phyloP scores from a whole-genome alignment of 495 filamentous ascomycete genomes.

The Pyronema domesticum region DNA sequence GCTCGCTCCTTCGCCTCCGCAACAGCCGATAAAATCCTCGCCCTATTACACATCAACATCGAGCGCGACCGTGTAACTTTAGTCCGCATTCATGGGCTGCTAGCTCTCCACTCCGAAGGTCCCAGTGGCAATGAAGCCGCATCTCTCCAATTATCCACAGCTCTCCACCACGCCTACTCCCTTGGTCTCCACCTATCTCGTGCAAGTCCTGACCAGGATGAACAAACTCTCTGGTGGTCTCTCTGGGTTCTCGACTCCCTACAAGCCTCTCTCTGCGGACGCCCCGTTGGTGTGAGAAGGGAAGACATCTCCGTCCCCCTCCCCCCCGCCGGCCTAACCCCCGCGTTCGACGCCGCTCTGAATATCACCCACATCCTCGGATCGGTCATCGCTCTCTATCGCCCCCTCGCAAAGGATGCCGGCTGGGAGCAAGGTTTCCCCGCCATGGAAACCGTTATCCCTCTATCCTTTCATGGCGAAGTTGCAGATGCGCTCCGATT shows the following conservation, averaged over 20 bases:
- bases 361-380: constrained; percentile 13
- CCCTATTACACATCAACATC: constrained; percentile 28
- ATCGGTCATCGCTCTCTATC: constrained; percentile 17
- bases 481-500: constrained; percentile 10
- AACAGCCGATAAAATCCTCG: constrained; percentile 25
- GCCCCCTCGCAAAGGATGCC: constrained; percentile 1
- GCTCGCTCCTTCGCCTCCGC: constrained; percentile 27
- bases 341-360: neutral
- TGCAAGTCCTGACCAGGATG: constrained; percentile 2
- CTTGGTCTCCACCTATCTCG: constrained; percentile 16
- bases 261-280: constrained; percentile 19
- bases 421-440: constrained; percentile 3
- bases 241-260: constrained; percentile 19
- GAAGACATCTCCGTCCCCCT: constrained; percentile 18
- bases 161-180: constrained; percentile 26
- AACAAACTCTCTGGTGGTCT: constrained; percentile 17
- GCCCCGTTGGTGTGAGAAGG: constrained; percentile 16
- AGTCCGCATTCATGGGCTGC: constrained; percentile 31
- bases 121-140: constrained; percentile 32
- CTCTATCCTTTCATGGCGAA: constrained; percentile 1
- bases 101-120: constrained; percentile 32
- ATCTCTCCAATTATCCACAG: constrained; percentile 31
- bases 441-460: constrained; percentile 6
- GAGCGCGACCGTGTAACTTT: constrained; percentile 30
- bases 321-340: constrained; percentile 1